Evolutionary conservation across 495 filamentous ascomycete species (phyloP), one percentile per base, ranked within the genome.

Genomic region (Neurospora sp.): DNA sequence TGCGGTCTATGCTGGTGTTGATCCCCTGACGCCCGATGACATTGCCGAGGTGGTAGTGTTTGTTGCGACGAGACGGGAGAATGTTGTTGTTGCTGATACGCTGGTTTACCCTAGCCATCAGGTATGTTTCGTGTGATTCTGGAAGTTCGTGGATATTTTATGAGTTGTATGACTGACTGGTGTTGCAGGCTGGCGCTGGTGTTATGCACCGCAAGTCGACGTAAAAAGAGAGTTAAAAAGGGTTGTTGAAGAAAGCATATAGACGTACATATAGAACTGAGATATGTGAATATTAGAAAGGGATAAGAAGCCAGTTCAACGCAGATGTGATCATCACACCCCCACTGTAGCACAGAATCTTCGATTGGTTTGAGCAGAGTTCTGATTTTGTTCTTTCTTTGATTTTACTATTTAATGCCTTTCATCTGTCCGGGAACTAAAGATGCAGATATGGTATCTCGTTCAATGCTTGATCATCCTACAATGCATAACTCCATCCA

Each of bases 21-120:
- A 98, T 70, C 96, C 96, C n/a, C 84, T 99, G 74, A 97, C 94
- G 4, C 93, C 94, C 0, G 94, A 96, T 41, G 96, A 99, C 78
- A 96, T 99, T 77, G 96, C 95, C 20, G 96, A 98, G 81, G 88
- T 97, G 37, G 86, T 98, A 38, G 96, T 99, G 37, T 99, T 99
- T 78, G 89, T 92, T 60, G 96, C 93, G 37, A 91, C 92, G 5
- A 88, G 96, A 75, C 87, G 91, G 74, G 95, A 99, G 86, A 98
- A 98, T 80, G 96, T 98, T 20, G 94, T 99, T 9, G 82, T 99
- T 76, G 96, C 96, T 6, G 96, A 99, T 82, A 93, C 94, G 40
- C 81, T 99, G 54, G 85, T 99, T 71, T 99, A 90, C 84, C 96
- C 96, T 23, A 96, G 89, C 78, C 96, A 99, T 79, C 94, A 97